These are phyloP conservation scores for Xylaria sp. DNA, from an alignment of 2,329 filamentous ascomycete genomes.

Conservation along the genomic window DNA sequence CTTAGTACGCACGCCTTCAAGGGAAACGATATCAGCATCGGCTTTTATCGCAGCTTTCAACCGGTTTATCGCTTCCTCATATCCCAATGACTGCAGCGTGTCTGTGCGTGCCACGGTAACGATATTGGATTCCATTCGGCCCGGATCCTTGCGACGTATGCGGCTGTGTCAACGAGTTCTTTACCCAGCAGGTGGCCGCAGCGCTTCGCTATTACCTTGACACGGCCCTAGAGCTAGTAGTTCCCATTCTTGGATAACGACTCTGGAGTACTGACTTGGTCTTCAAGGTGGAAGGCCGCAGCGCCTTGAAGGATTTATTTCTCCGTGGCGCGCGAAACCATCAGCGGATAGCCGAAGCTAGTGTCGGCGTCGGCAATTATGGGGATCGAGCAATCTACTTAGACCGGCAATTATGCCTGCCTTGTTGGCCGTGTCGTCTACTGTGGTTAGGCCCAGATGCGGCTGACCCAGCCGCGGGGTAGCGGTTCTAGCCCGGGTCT, in stretches of 20 bases:
- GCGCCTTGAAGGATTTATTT: slow-evolving; percentile 40
- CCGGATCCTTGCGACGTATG: slow-evolving; percentile 40
- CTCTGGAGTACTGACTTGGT: slow-evolving; percentile 44
- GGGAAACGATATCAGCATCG: slow-evolving; percentile 57
- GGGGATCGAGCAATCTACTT: slow-evolving; percentile 56
- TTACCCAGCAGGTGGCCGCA: slow-evolving; percentile 48
- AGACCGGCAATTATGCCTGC: slow-evolving; percentile 69
- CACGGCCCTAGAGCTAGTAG: no score
- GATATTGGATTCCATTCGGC: slow-evolving; percentile 53
- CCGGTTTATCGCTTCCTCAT: slow-evolving; percentile 53
- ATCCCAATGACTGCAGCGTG: slow-evolving; percentile 54
- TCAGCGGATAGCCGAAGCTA: slow-evolving; percentile 48
- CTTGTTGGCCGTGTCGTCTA: slow-evolving; percentile 54
- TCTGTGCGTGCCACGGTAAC: slow-evolving; percentile 65
- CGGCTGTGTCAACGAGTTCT: slow-evolving; percentile 39
- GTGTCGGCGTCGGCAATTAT: slow-evolving; percentile 65
- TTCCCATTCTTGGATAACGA: no score
- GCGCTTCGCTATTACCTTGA: slow-evolving; percentile 45
- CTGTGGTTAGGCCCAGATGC: slow-evolving; percentile 50
- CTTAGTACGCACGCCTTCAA: slow-evolving; percentile 54
- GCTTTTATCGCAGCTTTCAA: slow-evolving; percentile 50
- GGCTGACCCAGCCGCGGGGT: slow-evolving; percentile 63
- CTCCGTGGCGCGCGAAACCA: slow-evolving; percentile 55
- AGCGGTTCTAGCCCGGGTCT: slow-evolving; percentile 30
- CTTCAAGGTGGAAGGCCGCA: slow-evolving; percentile 42